phyloP scores from a whole-genome alignment of 2,329 filamentous ascomycete species.

The Amylocarpus encephaloides region DNA sequence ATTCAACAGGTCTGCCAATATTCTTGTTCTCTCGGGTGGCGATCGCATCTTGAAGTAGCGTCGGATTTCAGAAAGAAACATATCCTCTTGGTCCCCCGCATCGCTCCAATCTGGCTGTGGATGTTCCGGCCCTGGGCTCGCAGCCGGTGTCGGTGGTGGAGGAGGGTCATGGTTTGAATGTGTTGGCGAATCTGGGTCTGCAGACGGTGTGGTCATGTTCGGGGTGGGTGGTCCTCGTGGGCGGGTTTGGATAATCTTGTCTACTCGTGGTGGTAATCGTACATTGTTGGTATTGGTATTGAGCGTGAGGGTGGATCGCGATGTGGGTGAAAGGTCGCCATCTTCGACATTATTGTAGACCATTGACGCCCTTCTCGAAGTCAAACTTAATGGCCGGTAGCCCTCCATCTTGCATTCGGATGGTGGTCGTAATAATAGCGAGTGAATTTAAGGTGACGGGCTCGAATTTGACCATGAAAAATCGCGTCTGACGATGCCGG shows the following conservation, averaged over 20 bases:
- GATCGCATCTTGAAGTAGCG: slow-evolving; percentile 74
- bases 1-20: slow-evolving; percentile 83
- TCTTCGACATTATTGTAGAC: slow-evolving; percentile 40
- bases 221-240: slow-evolving; percentile 58
- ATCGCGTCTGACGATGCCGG: no score
- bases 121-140: slow-evolving; percentile 56
- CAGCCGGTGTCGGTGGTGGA: slow-evolving; percentile 58
- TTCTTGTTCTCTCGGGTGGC: slow-evolving; percentile 67
- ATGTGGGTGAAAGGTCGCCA: slow-evolving; percentile 32
- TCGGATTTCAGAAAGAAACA: slow-evolving; percentile 71
- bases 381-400: slow-evolving; percentile 50
- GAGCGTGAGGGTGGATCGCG: slow-evolving; percentile 39
- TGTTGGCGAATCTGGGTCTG: slow-evolving; percentile 48
- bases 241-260: slow-evolving; percentile 47
- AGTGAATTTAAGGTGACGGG: no score
- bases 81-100: slow-evolving; percentile 73
- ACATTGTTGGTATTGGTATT: slow-evolving; percentile 37
- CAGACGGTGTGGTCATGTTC: slow-evolving; percentile 58
- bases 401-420: slow-evolving; percentile 23
- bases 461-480: no score
- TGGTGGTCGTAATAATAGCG: no score
- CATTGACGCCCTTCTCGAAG: slow-evolving; percentile 53
- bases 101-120: slow-evolving; percentile 67
- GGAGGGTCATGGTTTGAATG: slow-evolving; percentile 41
- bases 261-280: slow-evolving; percentile 37